A percentile compares a stretch with the other conserved stretches of the same genome.
Evolutionary conservation across 495 filamentous ascomycete genomes (phyloP).

Genomic region (Pyronema omphalodes): DNA sequence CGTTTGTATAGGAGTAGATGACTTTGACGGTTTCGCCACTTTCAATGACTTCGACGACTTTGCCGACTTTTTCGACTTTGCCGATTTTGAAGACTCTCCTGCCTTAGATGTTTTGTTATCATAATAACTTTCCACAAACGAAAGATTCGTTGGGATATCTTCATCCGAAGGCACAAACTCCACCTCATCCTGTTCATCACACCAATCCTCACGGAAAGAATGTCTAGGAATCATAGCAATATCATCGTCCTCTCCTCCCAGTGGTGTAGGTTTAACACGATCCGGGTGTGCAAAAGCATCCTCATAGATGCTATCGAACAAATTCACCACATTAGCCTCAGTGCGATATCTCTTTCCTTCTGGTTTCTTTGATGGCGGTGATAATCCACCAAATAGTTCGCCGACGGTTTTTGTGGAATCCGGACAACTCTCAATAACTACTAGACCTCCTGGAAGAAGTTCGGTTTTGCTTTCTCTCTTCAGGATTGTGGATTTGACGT

Average conservation of each 20-base stretch:
- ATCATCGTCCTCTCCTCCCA: constrained; percentile 9
- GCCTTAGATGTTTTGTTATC: constrained; percentile 14
- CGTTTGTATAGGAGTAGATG: constrained; percentile 11
- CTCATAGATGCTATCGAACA: constrained; percentile 75
- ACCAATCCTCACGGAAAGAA: too few species aligned
- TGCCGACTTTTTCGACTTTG: too few species aligned
- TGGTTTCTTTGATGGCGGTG: constrained; percentile 63
- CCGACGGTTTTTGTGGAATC: constrained; percentile 93
- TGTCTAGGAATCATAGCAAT: constrained; percentile 3
- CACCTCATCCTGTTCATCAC: constrained; percentile 1
- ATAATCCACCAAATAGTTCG: constrained; percentile 57
- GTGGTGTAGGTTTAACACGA: constrained; percentile 1
- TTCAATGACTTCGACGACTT: too few species aligned
- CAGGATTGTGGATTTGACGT: constrained; percentile 52
- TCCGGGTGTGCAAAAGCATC: constrained; percentile 43
- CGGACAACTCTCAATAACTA: constrained; percentile 86
- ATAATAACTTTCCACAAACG: constrained; percentile 48
- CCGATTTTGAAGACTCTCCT: too few species aligned
- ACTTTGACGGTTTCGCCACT: constrained; percentile 7
- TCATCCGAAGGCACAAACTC: constrained; percentile 30
- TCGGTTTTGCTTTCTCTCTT: constrained; percentile 26
- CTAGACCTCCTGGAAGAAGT: constrained; percentile 51
- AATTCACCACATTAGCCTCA: constrained; percentile 60
- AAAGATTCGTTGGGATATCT: constrained; percentile 33
- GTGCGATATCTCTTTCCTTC: constrained; percentile 73